Evolutionary conservation across 31 red algal species (phyloP), one percentile per base, ranked within the genome.

Genomic region (Endocladia muricata): DNA sequence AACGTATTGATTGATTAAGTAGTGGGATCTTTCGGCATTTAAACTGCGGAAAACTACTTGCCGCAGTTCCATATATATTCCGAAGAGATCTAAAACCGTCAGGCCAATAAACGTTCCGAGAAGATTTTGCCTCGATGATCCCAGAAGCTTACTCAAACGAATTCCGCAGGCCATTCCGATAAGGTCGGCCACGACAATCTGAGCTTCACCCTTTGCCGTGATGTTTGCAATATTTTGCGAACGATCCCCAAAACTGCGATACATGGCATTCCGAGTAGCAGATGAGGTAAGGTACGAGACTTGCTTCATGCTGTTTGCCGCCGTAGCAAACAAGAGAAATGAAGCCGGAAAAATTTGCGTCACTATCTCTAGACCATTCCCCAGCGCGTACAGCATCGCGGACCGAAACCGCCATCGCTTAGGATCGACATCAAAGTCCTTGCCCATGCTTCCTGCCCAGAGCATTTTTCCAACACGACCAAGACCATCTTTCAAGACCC

Each of bases 141-240:
- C 94, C 2, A 97, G 41, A n/a, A 70, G 47, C 39, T 97, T 97
- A 82, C 85, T 87, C 36, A 97, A 55, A 26, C 84, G 79, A 75
- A 98, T 95, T 23, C 96, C 96, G 41, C 82, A 68, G 17, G 73
- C 80, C 96, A 95, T 98, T 49, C 96, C 96, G 52, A 91, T 92
- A 11, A 98, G 68, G 44, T 98, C 96, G 1, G 96, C 96, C 1
- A 98, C 88, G n/a, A 90, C 87, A 55, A 94, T 98, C 63, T 98
- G 96, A 8, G 96, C 96, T 56, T 98, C 96, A 9, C 96, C 96
- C 76, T 98, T 98, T 37, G 96, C 96, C 3, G 96, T 98, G 55
- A 98, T 95, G 75, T 98, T 88, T 22, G 89, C 96, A 37, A 98
- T 98, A 51, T 98, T 98, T 43, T 98, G 86, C 42, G 85, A 79